These are phyloP conservation scores for Acacia concinna DNA, from an alignment of 331 rosid genomes.

Conservation along the genomic window DNA sequence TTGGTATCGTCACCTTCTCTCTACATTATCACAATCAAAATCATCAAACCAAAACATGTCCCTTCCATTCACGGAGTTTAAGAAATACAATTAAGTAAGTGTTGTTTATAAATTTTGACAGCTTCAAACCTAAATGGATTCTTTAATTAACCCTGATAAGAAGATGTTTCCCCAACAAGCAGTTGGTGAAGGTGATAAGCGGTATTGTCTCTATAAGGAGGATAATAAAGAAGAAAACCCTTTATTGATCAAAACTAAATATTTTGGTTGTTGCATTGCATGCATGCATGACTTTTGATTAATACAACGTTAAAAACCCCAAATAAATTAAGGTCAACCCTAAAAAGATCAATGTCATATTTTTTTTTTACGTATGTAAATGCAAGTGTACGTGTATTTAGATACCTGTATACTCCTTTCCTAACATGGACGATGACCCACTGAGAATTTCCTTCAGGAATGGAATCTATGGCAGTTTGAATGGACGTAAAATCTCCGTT, in stretches of 20 bases:
- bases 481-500: slow-evolving; percentile 60
- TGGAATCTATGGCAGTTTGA: slow-evolving; percentile 59
- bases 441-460: slow-evolving; percentile 52
- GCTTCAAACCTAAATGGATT: not conserved
- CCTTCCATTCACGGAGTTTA: not conserved
- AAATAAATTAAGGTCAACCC: not conserved
- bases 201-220: no score
- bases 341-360: not conserved
- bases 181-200: no score
- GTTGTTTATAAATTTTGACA: not conserved
- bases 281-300: not conserved
- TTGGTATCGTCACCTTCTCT: slow-evolving; percentile 60
- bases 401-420: slow-evolving; percentile 61
- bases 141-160: not conserved
- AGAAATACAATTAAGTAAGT: no score
- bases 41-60: not conserved
- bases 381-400: not conserved
- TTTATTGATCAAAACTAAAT: no score
- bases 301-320: not conserved
- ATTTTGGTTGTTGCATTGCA: not conserved
- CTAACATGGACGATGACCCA: slow-evolving; percentile 68
- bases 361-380: not conserved
- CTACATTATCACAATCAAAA: slow-evolving; percentile 28
- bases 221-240: no score
- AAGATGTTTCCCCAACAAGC: not conserved